Evolutionary conservation across 176 grass and related monocot genomes (phyloP).

Genomic region (Pharus latifolius): DNA sequence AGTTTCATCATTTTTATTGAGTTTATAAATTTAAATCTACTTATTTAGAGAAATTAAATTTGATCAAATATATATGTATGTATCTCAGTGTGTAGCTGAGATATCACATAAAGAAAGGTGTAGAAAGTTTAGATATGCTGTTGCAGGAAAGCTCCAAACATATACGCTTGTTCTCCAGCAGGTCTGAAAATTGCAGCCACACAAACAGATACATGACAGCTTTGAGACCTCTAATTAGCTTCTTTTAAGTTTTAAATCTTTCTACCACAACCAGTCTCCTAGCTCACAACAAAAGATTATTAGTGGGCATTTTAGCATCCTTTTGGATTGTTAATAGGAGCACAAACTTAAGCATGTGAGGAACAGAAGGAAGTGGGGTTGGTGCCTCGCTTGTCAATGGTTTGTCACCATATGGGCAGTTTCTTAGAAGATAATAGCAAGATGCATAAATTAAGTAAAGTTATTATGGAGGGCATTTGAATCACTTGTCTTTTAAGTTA

Average conservation of each 20-base stretch:
- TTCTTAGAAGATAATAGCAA: neutral
- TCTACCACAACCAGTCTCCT: neutral
- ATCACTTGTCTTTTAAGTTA: too few species aligned
- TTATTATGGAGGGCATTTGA: neutral
- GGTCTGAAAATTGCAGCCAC: neutral
- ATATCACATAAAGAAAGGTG: neutral
- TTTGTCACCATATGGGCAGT: neutral
- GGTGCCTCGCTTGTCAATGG: neutral
- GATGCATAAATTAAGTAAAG: neutral
- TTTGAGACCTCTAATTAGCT: neutral
- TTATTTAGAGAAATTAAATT: too few species aligned
- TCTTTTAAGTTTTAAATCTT: neutral
- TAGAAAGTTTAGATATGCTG: neutral
- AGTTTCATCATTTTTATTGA: too few species aligned
- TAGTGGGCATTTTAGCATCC: neutral
- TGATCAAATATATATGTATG: too few species aligned
- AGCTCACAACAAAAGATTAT: neutral
- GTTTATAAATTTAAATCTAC: too few species aligned
- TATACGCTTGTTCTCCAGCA: neutral
- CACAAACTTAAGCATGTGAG: conserved; percentile 3
- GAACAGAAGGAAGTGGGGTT: conserved; percentile 7
- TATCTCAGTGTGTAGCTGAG: too few species aligned
- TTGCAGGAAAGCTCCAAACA: neutral
- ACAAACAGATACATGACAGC: neutral
- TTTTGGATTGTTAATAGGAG: neutral